Percentiles rank a stretch among this genome's conserved stretches.
These are phyloP conservation scores for Cyberlindnera xylosilytica DNA, from an alignment of 805 yeast genomes.

Conservation along the genomic window DNA sequence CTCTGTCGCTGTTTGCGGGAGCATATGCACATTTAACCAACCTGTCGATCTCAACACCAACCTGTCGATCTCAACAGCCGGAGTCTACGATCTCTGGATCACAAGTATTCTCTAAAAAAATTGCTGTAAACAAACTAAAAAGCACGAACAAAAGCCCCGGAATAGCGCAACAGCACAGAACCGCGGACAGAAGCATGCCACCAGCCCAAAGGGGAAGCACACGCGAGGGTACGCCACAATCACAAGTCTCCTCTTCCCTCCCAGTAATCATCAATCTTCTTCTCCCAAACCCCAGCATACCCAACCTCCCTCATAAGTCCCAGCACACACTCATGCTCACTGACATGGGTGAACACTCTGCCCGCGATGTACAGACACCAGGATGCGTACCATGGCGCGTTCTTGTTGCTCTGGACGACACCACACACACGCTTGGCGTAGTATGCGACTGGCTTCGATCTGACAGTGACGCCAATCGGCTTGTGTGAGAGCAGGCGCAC, in stretches of 20 bases:
- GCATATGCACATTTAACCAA: no score
- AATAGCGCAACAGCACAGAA: no score
- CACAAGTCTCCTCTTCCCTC: neutral
- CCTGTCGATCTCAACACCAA: no score
- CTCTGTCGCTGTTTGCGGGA: no score
- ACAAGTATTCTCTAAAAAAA: no score
- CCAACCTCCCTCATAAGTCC: neutral
- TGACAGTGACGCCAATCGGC: neutral
- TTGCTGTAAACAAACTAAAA: no score
- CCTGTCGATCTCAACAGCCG: no score
- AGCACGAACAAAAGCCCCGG: no score
- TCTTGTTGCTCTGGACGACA: neutral
- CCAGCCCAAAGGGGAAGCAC: no score
- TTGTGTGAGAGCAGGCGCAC: neutral
- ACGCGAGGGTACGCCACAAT: no score
- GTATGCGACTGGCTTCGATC: neutral
- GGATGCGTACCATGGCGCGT: neutral
- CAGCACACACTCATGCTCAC: neutral
- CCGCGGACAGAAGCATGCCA: no score
- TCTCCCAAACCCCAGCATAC: neutral
- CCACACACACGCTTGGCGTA: neutral
- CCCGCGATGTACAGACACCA: neutral
- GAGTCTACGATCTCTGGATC: no score
- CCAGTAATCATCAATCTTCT: neutral
- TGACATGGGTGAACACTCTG: neutral